phyloP scores from a whole-genome alignment of 305 asterid species.

The Fraxinus ornus region DNA sequence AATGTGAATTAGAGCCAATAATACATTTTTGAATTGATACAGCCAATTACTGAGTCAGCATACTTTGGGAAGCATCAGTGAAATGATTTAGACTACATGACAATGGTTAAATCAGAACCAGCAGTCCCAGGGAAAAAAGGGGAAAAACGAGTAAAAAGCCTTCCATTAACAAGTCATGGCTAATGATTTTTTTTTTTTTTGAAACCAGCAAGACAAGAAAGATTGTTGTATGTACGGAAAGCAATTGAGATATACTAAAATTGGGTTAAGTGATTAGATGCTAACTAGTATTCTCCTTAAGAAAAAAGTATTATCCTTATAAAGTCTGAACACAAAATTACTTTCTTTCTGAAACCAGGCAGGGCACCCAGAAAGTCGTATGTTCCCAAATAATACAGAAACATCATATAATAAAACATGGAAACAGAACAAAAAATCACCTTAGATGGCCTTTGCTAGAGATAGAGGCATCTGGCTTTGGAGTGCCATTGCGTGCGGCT shows the following conservation, averaged over 20 bases:
- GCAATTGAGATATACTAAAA: not conserved
- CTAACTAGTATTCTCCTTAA: not conserved
- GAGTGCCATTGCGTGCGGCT: constrained; percentile 91
- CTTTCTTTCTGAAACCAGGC: not conserved
- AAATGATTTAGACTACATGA: not conserved
- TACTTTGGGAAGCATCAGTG: not conserved
- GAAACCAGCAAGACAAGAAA: not conserved
- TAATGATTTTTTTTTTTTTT: not conserved
- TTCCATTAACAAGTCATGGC: not conserved
- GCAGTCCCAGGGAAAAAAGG: not conserved
- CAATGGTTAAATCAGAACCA: not conserved
- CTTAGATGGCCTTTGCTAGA: constrained; percentile 95
- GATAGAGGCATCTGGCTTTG: constrained; percentile 93
- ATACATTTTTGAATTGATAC: not conserved
- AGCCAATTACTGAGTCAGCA: not conserved
- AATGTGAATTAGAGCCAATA: not conserved
- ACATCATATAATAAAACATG: not conserved
- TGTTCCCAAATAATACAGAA: constrained; percentile 8
- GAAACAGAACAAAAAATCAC: constrained; percentile 26
- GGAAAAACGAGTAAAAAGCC: not conserved
- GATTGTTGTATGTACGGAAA: not conserved
- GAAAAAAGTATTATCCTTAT: not conserved
- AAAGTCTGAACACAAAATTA: not conserved
- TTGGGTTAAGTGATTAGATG: not conserved
- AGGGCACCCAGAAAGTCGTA: not conserved